Evolutionary conservation across 2,329 filamentous ascomycete genomes (phyloP).

Genomic region (Epichloe sylvatica): DNA sequence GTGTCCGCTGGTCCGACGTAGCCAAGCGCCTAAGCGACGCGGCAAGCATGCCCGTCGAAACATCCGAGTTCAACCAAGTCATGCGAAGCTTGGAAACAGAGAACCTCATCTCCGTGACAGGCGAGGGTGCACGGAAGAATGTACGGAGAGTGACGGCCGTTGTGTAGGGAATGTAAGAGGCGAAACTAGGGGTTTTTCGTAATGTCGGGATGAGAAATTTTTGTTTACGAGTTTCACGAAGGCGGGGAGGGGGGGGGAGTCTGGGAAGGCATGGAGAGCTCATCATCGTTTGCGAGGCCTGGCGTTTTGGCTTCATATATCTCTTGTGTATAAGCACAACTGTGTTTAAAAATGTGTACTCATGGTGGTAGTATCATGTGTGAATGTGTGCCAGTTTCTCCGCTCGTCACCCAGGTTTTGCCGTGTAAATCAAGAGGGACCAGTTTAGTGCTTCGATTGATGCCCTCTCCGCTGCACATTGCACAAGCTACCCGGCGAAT

Average conservation of each 20-base stretch:
- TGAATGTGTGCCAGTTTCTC: no score
- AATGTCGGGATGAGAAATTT: neutral
- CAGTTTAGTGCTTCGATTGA: no score
- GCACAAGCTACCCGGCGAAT: neutral
- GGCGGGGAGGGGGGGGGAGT: no score
- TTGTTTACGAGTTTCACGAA: neutral
- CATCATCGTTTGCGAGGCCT: neutral
- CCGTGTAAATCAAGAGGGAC: no score
- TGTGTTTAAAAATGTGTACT: no score
- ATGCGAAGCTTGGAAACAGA: constrained; percentile 72
- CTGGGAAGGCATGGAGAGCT: neutral
- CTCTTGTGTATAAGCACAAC: no score
- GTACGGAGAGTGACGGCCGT: constrained; percentile 59
- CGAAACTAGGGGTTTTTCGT: no score
- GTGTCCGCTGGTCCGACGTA: constrained; percentile 67
- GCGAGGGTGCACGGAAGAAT: constrained; percentile 71
- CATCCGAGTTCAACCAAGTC: constrained; percentile 68
- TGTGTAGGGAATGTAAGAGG: constrained; percentile 12
- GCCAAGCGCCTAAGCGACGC: constrained; percentile 58
- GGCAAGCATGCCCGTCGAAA: constrained; percentile 57
- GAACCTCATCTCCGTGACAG: constrained; percentile 63
- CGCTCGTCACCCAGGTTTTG: no score
- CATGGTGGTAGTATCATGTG: no score
- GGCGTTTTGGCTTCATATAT: neutral
- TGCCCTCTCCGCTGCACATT: neutral